Percentiles rank a stretch among this genome's conserved stretches.
These are phyloP conservation scores for Thermochaetoides thermophila DNA, from an alignment of 495 filamentous ascomycete genomes.

Conservation along the genomic window DNA sequence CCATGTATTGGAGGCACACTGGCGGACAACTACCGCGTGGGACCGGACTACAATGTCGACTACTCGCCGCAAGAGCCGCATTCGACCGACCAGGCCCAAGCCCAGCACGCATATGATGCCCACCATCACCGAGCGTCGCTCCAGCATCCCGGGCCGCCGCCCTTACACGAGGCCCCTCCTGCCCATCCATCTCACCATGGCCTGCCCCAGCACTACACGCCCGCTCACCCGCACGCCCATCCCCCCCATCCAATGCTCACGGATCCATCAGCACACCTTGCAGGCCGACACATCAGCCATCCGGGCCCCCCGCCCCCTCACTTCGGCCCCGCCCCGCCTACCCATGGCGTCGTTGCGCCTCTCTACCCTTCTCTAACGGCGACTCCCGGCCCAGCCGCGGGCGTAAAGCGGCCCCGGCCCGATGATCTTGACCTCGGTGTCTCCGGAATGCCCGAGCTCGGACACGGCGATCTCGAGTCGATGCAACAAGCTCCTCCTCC, in stretches of 20 bases:
- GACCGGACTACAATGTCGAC: constrained; percentile 46
- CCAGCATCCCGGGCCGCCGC: constrained; percentile 30
- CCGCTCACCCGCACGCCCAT: constrained; percentile 31
- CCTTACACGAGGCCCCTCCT: constrained; percentile 30
- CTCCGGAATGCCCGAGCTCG: constrained; percentile 34
- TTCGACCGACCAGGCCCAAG: constrained; percentile 38
- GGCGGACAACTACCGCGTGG: constrained; percentile 48
- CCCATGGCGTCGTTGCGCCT: constrained; percentile 28
- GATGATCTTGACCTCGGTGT: constrained; percentile 37
- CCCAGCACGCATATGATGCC: constrained; percentile 35
- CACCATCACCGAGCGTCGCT: constrained; percentile 35
- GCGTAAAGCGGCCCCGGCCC: constrained; percentile 31
- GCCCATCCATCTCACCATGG: constrained; percentile 28
- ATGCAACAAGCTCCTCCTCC: constrained; percentile 36
- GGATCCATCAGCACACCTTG: constrained; percentile 30
- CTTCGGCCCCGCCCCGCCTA: constrained; percentile 27
- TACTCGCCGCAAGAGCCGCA: constrained; percentile 46
- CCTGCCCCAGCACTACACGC: constrained; percentile 35
- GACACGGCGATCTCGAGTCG: constrained; percentile 31
- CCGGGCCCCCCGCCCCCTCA: constrained; percentile 30
- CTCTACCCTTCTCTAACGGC: constrained; percentile 32
- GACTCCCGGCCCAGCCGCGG: constrained; percentile 25
- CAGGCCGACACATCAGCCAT: constrained; percentile 31
- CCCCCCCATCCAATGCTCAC: constrained; percentile 35
- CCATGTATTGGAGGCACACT: constrained; percentile 54